Conservation (phyloP, 305 asterid species). For the Fraxinus ornus region DNA sequence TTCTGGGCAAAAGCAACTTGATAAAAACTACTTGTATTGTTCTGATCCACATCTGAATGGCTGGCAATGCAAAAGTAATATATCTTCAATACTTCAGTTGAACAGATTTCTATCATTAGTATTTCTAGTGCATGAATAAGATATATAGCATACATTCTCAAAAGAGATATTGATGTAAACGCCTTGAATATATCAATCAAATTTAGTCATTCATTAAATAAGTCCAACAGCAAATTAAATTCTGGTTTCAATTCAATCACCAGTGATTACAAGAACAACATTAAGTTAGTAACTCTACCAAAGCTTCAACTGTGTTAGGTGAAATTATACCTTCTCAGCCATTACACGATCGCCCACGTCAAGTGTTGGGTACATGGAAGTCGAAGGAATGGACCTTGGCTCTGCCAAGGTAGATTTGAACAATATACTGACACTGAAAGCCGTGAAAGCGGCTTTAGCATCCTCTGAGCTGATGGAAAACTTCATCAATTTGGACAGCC, state of each 20-base stretch:
- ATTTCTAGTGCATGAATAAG: neutral
- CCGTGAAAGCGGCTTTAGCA: slow-evolving; percentile 90
- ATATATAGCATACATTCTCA: neutral
- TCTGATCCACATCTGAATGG: neutral
- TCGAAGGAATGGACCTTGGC: slow-evolving; percentile 88
- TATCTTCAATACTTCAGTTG: neutral
- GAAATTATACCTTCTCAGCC: slow-evolving; percentile 74
- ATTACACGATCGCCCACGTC: slow-evolving; percentile 83
- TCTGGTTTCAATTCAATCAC: neutral
- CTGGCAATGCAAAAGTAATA: neutral
- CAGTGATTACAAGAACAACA: neutral
- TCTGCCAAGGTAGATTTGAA: slow-evolving; percentile 87
- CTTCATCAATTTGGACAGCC: slow-evolving; percentile 65
- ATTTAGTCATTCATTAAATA: neutral
- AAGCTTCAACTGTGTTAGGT: neutral
- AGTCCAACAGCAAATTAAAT: neutral
- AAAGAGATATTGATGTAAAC: neutral
- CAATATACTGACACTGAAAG: slow-evolving; percentile 71
- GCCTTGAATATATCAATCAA: neutral
- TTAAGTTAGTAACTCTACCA: neutral
- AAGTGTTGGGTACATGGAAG: slow-evolving; percentile 91
- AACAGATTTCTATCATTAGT: neutral
- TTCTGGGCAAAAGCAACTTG: neutral
- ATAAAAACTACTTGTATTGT: neutral
- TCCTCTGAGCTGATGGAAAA: slow-evolving; percentile 62